Base-by-base conservation (phyloP, 2,329 filamentous ascomycete species). In the Rachicladosporium sp. region DNA sequence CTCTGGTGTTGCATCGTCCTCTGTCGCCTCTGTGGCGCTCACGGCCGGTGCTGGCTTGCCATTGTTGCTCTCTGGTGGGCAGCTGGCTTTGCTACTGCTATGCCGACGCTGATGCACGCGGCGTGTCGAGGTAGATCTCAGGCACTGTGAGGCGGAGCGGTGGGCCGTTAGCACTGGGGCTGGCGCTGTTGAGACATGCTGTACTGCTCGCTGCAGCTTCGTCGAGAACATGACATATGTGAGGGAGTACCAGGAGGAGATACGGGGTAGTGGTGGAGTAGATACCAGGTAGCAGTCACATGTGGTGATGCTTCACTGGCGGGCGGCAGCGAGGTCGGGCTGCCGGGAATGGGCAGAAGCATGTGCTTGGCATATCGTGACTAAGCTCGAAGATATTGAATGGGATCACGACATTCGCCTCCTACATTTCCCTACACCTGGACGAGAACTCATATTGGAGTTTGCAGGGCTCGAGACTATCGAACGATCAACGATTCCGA, bases 31-130 rank as follows among this genome's bases (percentile, higher is more conserved):
- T 11, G 45, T 38, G 10, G 47, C 49, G 39, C 53, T 52, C 9
- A 52, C 50, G 6, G 49, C 47, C 4, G 51, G 44, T 6, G 53
- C 49, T 29, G 54, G 45, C 47, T 58, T 58, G 12, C 43, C 43
- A 35, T 48, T 48, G 33, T 48, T 51, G 46, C 50, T 55, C 43
- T 57, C 55, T 13, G 66, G 64, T 6, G 67, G 65, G 49, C 62
- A 66, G 43, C 66, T 68, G 13, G 67, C 59, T 52, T 70, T 71
- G 38, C 68, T 70, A 35, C 64, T 67, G 12, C 66, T 70, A 33
- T 63, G 58, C 49, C 69, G 65, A 42, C 68, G 63, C 48, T 70
- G 67, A 52, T 70, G 68, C 33, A 53, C 45, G 23, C 55, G 56
- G 33, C 57, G 58, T 36, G 36, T 34, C 33, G 34, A 33, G 34